Conservation (phyloP, 208 protist species). For the Sergeia podlipaevii region DNA sequence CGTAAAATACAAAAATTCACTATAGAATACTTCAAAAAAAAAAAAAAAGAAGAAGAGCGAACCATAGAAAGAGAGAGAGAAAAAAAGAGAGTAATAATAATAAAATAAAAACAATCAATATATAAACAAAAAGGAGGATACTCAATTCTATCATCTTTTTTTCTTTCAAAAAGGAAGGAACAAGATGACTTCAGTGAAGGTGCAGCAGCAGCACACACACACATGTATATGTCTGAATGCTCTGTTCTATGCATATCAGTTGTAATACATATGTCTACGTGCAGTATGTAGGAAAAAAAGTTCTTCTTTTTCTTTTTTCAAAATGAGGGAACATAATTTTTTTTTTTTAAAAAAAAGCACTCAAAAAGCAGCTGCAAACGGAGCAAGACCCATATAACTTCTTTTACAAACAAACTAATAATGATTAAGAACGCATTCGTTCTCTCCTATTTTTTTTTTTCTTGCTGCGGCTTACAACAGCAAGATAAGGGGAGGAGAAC, state of each 20-base stretch:
- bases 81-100: conserved; percentile 6
- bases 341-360: neutral
- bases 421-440: no score
- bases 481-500: neutral
- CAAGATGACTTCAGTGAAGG: neutral
- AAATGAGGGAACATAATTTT: neutral
- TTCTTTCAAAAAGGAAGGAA: conserved; percentile 11
- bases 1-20: no score
- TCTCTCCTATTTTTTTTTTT: conserved; percentile 5
- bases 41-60: neutral
- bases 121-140: neutral
- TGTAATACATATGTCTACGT: neutral
- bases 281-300: conserved; percentile 1
- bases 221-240: neutral
- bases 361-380: neutral
- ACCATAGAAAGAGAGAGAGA: neutral
- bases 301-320: neutral
- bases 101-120: neutral
- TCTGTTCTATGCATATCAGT: neutral
- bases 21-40: neutral
- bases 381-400: neutral
- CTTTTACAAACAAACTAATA: neutral
- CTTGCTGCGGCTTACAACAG: neutral
- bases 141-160: no score
- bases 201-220: neutral